Percentiles rank a stretch among this genome's conserved stretches.
phyloP scores from a whole-genome alignment of 192 early-diverging fungal genomes.

The Allomyces arbusculus region DNA sequence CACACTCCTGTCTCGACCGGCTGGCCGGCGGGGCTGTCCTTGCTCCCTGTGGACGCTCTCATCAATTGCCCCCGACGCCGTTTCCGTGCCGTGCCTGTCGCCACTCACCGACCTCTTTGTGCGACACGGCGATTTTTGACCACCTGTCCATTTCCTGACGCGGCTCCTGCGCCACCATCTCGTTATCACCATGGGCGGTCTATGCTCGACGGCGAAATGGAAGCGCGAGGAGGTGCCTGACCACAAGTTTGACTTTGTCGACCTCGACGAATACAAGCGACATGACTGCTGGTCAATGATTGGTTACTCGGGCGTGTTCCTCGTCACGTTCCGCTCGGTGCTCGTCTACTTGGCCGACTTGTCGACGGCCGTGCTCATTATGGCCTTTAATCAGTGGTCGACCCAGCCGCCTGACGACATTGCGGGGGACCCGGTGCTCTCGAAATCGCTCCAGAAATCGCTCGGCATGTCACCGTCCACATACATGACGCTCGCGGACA shows the following conservation, averaged over 20 bases:
- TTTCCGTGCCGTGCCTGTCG: no score
- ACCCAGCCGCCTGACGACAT: background rate
- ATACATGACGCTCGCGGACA: background rate
- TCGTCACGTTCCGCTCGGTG: constrained; percentile 45
- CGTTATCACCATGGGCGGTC: background rate
- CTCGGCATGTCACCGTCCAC: constrained; percentile 8
- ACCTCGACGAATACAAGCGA: constrained; percentile 50
- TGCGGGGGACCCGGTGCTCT: constrained; percentile 1
- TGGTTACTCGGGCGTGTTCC: constrained; percentile 32
- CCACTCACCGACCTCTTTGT: no score
- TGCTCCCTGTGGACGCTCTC: no score
- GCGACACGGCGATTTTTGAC: no score
- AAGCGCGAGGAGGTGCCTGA: constrained; percentile 55
- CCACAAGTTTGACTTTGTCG: constrained; percentile 77
- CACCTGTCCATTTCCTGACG: no score
- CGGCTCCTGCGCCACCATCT: no score
- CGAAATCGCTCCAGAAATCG: constrained; percentile 9
- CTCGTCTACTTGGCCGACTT: constrained; percentile 65
- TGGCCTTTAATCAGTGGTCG: constrained; percentile 13
- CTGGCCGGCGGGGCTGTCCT: no score
- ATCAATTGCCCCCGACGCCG: no score
- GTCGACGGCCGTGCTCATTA: constrained; percentile 44
- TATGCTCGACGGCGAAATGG: constrained; percentile 28
- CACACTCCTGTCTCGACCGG: no score
- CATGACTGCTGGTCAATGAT: constrained; percentile 18